phyloP scores from a whole-genome alignment of 2,329 filamentous ascomycete species.

The Endothia cerciana region DNA sequence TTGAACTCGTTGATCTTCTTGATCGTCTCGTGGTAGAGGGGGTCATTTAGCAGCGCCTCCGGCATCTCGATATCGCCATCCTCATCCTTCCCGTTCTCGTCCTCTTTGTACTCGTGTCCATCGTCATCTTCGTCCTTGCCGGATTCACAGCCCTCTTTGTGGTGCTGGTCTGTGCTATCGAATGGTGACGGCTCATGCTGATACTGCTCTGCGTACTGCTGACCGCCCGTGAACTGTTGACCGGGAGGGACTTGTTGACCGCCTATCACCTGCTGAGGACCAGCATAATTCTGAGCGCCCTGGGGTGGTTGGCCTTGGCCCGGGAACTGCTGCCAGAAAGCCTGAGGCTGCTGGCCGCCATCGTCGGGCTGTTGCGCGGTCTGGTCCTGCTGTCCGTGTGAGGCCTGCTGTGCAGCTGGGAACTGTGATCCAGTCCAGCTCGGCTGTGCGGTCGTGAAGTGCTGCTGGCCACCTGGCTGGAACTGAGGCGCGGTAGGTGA shows the following conservation, averaged over 20 bases:
- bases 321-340: neutral
- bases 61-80: neutral
- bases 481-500: neutral
- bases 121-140: neutral
- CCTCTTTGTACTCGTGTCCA: neutral
- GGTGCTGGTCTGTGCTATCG: neutral
- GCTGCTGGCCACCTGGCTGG: conserved; percentile 2
- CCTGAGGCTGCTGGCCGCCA: neutral
- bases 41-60: neutral
- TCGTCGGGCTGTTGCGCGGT: neutral
- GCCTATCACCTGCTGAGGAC: neutral
- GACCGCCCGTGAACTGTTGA: neutral
- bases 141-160: neutral
- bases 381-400: neutral
- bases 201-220: neutral
- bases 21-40: conserved; percentile 7
- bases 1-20: conserved; percentile 11
- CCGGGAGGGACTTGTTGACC: neutral
- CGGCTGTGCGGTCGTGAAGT: neutral
- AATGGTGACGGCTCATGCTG: neutral
- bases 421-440: neutral
- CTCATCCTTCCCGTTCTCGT: neutral
- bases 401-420: neutral
- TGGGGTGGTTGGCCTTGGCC: neutral
- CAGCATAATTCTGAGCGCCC: neutral